phyloP scores from a whole-genome alignment of 2,329 filamentous ascomycete species.

The Tolypocladium endophyticum region DNA sequence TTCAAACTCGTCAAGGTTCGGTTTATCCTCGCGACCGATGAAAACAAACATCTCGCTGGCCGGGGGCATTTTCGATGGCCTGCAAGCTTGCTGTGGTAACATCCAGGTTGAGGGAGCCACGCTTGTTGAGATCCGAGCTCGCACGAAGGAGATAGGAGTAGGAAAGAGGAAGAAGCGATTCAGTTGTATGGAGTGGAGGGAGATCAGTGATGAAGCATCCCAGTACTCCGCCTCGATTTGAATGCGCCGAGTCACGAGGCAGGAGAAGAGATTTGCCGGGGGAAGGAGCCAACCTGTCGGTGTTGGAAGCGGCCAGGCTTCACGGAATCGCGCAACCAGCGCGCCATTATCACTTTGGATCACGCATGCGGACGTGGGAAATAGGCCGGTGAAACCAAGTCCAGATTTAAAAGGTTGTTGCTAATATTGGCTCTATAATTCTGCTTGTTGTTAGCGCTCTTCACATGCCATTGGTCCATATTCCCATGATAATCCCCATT shows the following conservation, averaged over 20 bases:
- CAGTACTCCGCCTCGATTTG: neutral
- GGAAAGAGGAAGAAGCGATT: neutral
- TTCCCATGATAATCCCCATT: neutral
- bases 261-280: neutral
- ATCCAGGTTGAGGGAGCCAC: no score
- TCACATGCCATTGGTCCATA: neutral
- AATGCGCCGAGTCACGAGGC: neutral
- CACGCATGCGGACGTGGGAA: neutral
- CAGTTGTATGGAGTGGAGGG: neutral
- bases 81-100: neutral
- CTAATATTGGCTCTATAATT: neutral
- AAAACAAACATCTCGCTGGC: conserved; percentile 8
- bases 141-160: neutral
- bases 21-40: conserved; percentile 9
- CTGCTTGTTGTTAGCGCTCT: neutral
- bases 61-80: conserved; percentile 6
- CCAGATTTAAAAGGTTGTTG: neutral
- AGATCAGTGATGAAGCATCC: neutral
- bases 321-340: neutral
- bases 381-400: no score
- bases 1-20: conserved; percentile 4
- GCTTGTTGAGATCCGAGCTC: neutral
- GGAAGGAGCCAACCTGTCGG: neutral
- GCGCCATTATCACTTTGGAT: neutral
- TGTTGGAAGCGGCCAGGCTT: neutral